phyloP scores from a whole-genome alignment of 805 yeast species.

The Millerozyma acaciae region DNA sequence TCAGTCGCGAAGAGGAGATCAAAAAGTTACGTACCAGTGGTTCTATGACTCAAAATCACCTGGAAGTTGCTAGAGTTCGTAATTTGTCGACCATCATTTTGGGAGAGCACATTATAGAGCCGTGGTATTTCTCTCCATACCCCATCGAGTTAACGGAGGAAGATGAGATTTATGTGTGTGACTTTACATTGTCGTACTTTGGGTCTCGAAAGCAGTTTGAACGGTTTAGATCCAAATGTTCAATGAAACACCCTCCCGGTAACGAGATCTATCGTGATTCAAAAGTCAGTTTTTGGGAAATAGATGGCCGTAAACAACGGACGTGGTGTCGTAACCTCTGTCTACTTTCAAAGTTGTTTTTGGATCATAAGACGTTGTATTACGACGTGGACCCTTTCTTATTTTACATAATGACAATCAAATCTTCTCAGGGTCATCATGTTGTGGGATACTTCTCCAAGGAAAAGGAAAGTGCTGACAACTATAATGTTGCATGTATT shows the following conservation, averaged over 20 bases:
- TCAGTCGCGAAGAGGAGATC: conserved; percentile 86
- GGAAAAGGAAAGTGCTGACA: conserved; percentile 94
- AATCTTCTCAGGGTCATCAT: conserved; percentile 91
- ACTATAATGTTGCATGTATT: conserved; percentile 95
- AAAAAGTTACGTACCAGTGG: conserved; percentile 92
- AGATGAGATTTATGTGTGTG: conserved; percentile 86
- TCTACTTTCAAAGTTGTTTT: conserved; percentile 79
- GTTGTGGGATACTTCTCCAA: conserved; percentile 95
- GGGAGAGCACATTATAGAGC: conserved; percentile 91
- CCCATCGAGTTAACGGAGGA: conserved; percentile 93
- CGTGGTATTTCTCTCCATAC: conserved; percentile 98
- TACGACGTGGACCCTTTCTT: conserved; percentile 98
- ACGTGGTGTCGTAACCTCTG: conserved; percentile 97
- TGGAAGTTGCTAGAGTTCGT: conserved; percentile 87
- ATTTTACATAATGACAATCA: conserved; percentile 90
- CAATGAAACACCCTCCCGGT: conserved; percentile 95
- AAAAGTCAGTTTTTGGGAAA: conserved; percentile 90
- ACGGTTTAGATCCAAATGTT: conserved; percentile 82
- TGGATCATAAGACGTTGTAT: conserved; percentile 94
- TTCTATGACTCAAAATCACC: conserved; percentile 86
- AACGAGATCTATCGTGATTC: conserved; percentile 95
- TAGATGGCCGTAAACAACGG: conserved; percentile 93
- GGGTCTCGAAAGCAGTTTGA: conserved; percentile 89
- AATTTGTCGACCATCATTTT: conserved; percentile 74
- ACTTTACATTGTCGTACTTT: conserved; percentile 83